Evolutionary conservation across 2,329 filamentous ascomycete genomes (phyloP).

Genomic region (Coniochaeta sp.): DNA sequence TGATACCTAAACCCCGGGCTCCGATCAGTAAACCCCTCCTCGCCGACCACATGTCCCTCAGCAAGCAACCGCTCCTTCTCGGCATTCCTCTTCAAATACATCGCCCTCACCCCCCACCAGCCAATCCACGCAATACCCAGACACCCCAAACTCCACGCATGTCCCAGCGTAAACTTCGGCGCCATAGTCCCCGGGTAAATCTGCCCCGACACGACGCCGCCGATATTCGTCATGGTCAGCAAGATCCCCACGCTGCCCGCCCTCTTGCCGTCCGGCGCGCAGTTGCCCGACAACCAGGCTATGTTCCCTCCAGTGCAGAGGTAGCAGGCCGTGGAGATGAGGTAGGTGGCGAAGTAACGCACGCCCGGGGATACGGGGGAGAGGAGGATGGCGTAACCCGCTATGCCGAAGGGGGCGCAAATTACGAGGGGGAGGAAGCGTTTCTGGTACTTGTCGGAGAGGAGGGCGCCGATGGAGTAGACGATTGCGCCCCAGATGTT

Average conservation of each 20-base stretch:
- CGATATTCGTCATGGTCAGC: conserved; percentile 17
- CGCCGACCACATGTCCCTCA: conserved; percentile 35
- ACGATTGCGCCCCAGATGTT: conserved; percentile 31
- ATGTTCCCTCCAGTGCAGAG: conserved; percentile 17
- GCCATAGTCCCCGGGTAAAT: conserved; percentile 18
- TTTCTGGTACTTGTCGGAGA: conserved; percentile 27
- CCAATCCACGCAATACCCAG: conserved; percentile 26
- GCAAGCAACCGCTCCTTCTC: conserved; percentile 21
- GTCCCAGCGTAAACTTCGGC: conserved; percentile 18
- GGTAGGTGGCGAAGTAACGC: conserved; percentile 19
- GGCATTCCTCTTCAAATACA: conserved; percentile 23
- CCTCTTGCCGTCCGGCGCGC: conserved; percentile 19
- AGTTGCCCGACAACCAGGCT: conserved; percentile 20
- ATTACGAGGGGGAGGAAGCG: conserved; percentile 28
- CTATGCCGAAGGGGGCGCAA: conserved; percentile 18
- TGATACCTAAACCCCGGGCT: conserved; percentile 42
- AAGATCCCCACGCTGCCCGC: conserved; percentile 19
- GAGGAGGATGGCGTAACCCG: conserved; percentile 19
- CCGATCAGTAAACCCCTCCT: conserved; percentile 38
- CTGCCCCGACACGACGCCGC: conserved; percentile 19
- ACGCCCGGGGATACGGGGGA: conserved; percentile 13
- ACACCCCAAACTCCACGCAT: conserved; percentile 28
- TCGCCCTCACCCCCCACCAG: conserved; percentile 26
- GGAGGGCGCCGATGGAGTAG: conserved; percentile 28
- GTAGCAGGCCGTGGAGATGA: conserved; percentile 19